Evolutionary conservation across 192 early-diverging fungal species (phyloP).

Genomic region (Funneliformis mosseae): DNA sequence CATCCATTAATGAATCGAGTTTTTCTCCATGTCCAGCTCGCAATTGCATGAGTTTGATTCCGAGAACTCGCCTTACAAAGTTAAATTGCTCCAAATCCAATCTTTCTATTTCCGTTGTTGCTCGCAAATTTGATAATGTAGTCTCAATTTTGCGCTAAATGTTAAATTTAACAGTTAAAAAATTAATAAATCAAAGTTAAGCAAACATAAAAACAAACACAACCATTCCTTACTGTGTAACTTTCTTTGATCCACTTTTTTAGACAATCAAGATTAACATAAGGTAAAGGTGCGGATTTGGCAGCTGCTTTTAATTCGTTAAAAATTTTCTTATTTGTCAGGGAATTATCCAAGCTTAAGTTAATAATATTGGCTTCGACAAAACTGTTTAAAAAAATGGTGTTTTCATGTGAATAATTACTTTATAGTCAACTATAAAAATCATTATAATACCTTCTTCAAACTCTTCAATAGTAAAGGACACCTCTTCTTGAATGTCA

Average conservation of each 20-base stretch:
- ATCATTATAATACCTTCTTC: slow-evolving; percentile 4
- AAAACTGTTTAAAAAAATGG: not conserved
- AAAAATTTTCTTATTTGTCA: not conserved
- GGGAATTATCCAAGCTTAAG: not conserved
- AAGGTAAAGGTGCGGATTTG: no score
- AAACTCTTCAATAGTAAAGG: not conserved
- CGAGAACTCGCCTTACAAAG: not conserved
- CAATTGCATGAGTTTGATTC: slow-evolving; percentile 17
- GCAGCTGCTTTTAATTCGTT: not conserved
- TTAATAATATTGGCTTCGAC: not conserved
- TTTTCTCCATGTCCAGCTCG: slow-evolving; percentile 1
- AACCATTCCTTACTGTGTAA: no score
- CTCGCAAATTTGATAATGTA: slow-evolving; percentile 3
- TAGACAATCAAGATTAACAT: no score
- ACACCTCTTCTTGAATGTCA: not conserved
- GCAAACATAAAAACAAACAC: no score
- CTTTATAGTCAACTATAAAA: not conserved
- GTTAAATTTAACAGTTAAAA: not conserved
- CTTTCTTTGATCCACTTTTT: no score
- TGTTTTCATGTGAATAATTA: not conserved
- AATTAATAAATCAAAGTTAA: no score
- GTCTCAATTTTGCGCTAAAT: slow-evolving; percentile 1
- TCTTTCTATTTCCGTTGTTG: not conserved
- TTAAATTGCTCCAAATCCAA: not conserved
- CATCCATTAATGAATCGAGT: slow-evolving; percentile 3